Percentiles rank a stretch among this genome's conserved stretches.
Conservation (phyloP, 2,329 filamentous ascomycete species). For the Diaporthe aspalathi region DNA sequence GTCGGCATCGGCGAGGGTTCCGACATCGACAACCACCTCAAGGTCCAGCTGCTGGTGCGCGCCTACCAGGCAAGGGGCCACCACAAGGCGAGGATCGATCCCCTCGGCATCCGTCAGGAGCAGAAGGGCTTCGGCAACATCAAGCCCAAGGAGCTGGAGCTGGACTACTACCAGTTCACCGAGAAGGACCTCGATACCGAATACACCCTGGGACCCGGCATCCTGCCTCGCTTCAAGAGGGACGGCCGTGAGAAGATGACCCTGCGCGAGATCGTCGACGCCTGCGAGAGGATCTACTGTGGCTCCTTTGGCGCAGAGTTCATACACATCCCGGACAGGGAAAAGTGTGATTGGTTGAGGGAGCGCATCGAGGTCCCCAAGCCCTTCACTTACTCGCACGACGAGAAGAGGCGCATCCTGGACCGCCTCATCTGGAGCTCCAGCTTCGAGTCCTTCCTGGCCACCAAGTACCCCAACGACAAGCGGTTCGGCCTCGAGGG, state of each 20-base stretch:
- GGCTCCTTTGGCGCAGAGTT: conserved; percentile 98
- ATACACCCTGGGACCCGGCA: conserved; percentile 92
- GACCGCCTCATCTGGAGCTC: conserved; percentile 99
- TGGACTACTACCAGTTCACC: conserved; percentile 94
- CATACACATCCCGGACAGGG: conserved; percentile 97
- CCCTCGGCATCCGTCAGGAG: conserved; percentile 90
- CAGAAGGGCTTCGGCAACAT: conserved; percentile 85
- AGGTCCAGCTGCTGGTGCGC: conserved; percentile 95
- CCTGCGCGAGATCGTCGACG: conserved; percentile 89
- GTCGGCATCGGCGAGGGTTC: conserved; percentile 75
- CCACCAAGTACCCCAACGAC: conserved; percentile 99
- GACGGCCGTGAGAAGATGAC: conserved; percentile 95
- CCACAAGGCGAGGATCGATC: conserved; percentile 98
- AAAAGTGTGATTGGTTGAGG: conserved; percentile 98
- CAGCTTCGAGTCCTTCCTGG: conserved; percentile 94
- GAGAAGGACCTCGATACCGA: conserved; percentile 94
- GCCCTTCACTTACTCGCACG: conserved; percentile 96
- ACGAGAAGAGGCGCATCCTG: conserved; percentile 97
- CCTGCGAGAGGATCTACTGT: conserved; percentile 96
- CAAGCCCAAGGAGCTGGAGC: conserved; percentile 90
- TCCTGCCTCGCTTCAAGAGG: conserved; percentile 91
- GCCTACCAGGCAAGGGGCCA: conserved; percentile 98
- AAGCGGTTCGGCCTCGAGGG: conserved; percentile 99
- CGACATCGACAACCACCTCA: conserved; percentile 94
- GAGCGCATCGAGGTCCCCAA: conserved; percentile 93